Evolutionary conservation across 169 alveolate genomes (phyloP), one percentile per base, ranked within the genome.

Genomic region (Cryptosporidium muris): DNA sequence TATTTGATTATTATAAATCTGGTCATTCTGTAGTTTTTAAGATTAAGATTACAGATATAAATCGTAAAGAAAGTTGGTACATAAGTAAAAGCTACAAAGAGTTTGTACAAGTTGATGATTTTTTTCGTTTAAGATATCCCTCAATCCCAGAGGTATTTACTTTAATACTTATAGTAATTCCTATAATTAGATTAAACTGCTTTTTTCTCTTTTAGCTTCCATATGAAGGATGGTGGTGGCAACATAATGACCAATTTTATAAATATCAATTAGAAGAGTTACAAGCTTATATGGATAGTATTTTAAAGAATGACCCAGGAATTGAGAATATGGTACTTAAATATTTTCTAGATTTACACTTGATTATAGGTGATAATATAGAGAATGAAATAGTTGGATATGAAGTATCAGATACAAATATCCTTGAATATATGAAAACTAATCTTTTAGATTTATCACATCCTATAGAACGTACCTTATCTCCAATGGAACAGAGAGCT

Each of bases 181-280:
- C 11, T 60, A 16, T 53, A 53, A 6, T 16, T 37, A 53, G 34
- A 4, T 53, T 8, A 16, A 9, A 53, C 63, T 9, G 14, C 34
- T 16, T 53, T 1, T 53, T 16, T 37, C 2, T 16, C 5, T 60
- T 60, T 60, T 14, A 60, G 65, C 65, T 60, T 60, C 85, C 85
- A 8, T 36, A 36, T 40, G 60, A 43, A 58, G 85, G 85, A 36
- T 74, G 85, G 85, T 74, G 85, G 85, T 74, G 85, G 85, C 85
- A 74, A 14, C 54, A 58, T 42, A 74, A 58, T 48, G 60, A 47
- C 42, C 62, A 38, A 45, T 74, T 74, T 42, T 53, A 74, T 16
- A 68, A 74, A 49, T 58, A 25, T 51, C 56, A 68, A 38, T 74
- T 74, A 47, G 56, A 74, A 0, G 34, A 38, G 25, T 51, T 74